phyloP scores from a whole-genome alignment of 164 flowering plant genomes.

The Nymphaea thermarum region DNA sequence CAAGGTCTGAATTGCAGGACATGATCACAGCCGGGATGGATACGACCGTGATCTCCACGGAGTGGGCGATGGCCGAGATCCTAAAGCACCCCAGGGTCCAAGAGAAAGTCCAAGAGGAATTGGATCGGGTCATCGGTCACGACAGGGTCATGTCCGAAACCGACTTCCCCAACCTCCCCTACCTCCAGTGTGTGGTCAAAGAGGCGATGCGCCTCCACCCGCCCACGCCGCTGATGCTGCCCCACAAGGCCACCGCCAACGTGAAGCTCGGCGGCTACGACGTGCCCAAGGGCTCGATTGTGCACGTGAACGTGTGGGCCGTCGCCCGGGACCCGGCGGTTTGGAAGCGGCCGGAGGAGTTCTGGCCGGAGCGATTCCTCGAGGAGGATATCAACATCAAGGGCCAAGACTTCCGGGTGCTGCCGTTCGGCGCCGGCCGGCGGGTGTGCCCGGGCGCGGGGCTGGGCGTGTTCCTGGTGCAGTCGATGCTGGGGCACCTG shows the following conservation, averaged over 20 bases:
- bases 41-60: slow-evolving; percentile 20
- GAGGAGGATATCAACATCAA: slow-evolving; percentile 22
- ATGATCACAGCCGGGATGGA: slow-evolving; percentile 26
- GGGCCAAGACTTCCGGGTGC: slow-evolving; percentile 20
- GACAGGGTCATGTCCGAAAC: slow-evolving; percentile 18
- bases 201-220: slow-evolving; percentile 22
- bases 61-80: slow-evolving; percentile 28
- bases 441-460: slow-evolving; percentile 24
- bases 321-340: slow-evolving; percentile 17
- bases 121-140: slow-evolving; percentile 18
- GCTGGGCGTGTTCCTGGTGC: slow-evolving; percentile 20
- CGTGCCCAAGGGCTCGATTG: slow-evolving; percentile 18
- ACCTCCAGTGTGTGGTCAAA: slow-evolving; percentile 17
- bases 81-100: slow-evolving; percentile 23
- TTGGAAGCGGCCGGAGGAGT: slow-evolving; percentile 19
- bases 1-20: slow-evolving; percentile 11
- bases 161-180: slow-evolving; percentile 18
- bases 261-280: slow-evolving; percentile 25
- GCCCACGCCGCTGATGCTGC: slow-evolving; percentile 23
- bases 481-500: slow-evolving; percentile 23
- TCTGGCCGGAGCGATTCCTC: slow-evolving; percentile 21
- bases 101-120: slow-evolving; percentile 20
- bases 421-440: slow-evolving; percentile 24
- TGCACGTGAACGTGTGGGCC: slow-evolving; percentile 25
- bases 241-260: slow-evolving; percentile 21